Evolutionary conservation across 1,284 basidiomycete genomes (phyloP), one percentile per base, ranked within the genome.

Genomic region (Microbotryum silenes-acaulis): DNA sequence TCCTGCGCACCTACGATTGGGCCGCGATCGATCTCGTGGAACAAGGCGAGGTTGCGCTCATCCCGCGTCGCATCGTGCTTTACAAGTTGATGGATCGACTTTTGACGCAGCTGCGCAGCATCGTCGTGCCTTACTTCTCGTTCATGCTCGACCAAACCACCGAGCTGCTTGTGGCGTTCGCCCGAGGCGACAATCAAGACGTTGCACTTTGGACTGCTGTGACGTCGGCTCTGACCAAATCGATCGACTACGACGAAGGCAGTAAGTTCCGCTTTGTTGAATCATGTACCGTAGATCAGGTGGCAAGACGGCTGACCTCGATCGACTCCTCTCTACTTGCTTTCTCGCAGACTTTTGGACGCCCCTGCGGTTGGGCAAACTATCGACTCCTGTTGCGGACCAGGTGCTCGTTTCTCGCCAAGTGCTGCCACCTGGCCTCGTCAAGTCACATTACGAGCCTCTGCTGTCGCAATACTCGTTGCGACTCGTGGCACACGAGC

Each of bases 1-100:
- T 97, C 80, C 84, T 92, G 63, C 85, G 86, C 64, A 77, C 93
- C 67, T 93, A 90, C 73, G 94, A 99, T 75, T 99, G 96, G 94
- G 91, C 91, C 0, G 93, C 93, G 10, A 75, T 81, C 55, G 80
- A 81, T 58, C 73, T 79, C 23, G 77, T 84, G 85, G 73, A 60
- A 81, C 25, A 44, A 29, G 54, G 37, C 16, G 49, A 53, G 46
- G 21, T 18, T 37, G 31, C 56, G 29, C 48, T 77, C 29, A 64
- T 75, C 48, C 75, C 78, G 5, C 80, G 84, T 51, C 83, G 82
- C 69, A 79, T 84, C 21, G 84, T 84, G 0, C 88, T 94, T 72
- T 85, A 85, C 69, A 83, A 83, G 64, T 75, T 88, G 16, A 88
- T 90, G 73, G 78, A 79, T 33, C 79, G 82, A 1, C 77, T 96